Percentiles rank a stretch among this genome's conserved stretches.
These are phyloP conservation scores for Penicillium sp. DNA, from an alignment of 2,329 filamentous ascomycete genomes.

Conservation along the genomic window DNA sequence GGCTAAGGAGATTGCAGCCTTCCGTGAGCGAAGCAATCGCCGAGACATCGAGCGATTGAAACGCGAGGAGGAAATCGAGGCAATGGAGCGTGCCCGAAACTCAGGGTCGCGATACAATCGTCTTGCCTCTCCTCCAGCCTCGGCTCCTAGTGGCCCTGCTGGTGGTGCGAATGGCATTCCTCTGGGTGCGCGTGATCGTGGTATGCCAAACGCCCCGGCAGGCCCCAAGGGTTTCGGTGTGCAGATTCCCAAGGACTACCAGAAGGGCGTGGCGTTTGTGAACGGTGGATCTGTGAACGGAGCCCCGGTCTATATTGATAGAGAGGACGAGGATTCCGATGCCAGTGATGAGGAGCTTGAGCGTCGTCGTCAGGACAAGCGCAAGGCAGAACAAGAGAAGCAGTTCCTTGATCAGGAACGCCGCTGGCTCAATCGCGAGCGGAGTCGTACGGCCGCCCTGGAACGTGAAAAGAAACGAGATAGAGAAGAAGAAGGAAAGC, in stretches of 20 bases:
- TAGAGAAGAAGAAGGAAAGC: slow-evolving; percentile 70
- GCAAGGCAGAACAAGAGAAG: slow-evolving; percentile 76
- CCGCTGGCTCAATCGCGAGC: slow-evolving; percentile 88
- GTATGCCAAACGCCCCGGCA: slow-evolving; percentile 75
- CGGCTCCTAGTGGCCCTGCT: slow-evolving; percentile 65
- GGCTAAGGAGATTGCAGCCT: slow-evolving; percentile 89
- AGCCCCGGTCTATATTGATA: slow-evolving; percentile 57
- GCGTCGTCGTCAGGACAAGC: slow-evolving; percentile 70
- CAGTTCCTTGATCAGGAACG: slow-evolving; percentile 83
- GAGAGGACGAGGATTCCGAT: slow-evolving; percentile 84
- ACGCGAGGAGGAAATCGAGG: slow-evolving; percentile 90
- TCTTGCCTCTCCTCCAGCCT: slow-evolving; percentile 71
- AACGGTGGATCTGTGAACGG: slow-evolving; percentile 74
- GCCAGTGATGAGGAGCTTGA: slow-evolving; percentile 87
- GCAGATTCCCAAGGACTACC: slow-evolving; percentile 72
- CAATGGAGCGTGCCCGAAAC: slow-evolving; percentile 76
- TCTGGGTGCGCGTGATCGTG: slow-evolving; percentile 70
- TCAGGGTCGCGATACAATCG: slow-evolving; percentile 66
- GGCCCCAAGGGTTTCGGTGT: slow-evolving; percentile 66
- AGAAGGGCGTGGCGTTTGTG: slow-evolving; percentile 80
- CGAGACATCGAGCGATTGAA: slow-evolving; percentile 85
- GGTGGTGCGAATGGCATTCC: slow-evolving; percentile 75
- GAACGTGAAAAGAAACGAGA: slow-evolving; percentile 84
- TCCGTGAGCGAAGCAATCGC: slow-evolving; percentile 86
- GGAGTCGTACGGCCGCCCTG: slow-evolving; percentile 78